Evolutionary conservation across 139 green algal species (phyloP).

Genomic region (Edaphochlamys debaryana): DNA sequence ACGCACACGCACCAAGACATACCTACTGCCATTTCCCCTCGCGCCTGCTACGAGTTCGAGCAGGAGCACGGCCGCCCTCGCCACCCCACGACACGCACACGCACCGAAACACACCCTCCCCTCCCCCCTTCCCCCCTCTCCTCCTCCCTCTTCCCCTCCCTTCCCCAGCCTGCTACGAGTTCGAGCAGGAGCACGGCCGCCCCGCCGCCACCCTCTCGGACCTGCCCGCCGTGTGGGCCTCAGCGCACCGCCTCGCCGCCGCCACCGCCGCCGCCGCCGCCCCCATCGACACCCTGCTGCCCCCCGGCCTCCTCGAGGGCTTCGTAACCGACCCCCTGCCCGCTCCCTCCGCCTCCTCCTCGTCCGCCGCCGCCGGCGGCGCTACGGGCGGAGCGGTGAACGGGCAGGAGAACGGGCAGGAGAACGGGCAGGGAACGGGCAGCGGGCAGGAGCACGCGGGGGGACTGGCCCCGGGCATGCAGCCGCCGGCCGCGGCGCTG

Average conservation of each 20-base stretch:
- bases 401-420: no score
- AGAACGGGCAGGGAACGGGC: no score
- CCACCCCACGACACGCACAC: no score
- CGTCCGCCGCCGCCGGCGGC: background rate
- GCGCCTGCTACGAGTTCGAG: constrained; percentile 64
- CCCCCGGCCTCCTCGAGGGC: background rate
- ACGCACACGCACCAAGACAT: no score
- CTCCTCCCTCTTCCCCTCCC: no score
- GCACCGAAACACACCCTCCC: no score
- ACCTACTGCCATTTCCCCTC: background rate
- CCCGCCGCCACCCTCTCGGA: constrained; percentile 25
- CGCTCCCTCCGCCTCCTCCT: background rate
- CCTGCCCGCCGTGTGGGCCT: background rate
- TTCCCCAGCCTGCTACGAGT: constrained; percentile 54
- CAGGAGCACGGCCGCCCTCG: constrained; percentile 31
- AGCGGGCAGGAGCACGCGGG: no score
- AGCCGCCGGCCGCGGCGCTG: background rate
- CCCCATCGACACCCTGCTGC: background rate
- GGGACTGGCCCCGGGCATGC: no score
- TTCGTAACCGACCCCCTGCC: background rate
- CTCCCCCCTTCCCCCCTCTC: no score
- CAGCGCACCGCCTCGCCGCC: background rate
- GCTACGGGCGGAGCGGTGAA: background rate
- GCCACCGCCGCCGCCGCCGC: background rate
- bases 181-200: constrained; percentile 52